Base-by-base conservation (phyloP, 139 green algal species). In the Chlorella sp. region DNA sequence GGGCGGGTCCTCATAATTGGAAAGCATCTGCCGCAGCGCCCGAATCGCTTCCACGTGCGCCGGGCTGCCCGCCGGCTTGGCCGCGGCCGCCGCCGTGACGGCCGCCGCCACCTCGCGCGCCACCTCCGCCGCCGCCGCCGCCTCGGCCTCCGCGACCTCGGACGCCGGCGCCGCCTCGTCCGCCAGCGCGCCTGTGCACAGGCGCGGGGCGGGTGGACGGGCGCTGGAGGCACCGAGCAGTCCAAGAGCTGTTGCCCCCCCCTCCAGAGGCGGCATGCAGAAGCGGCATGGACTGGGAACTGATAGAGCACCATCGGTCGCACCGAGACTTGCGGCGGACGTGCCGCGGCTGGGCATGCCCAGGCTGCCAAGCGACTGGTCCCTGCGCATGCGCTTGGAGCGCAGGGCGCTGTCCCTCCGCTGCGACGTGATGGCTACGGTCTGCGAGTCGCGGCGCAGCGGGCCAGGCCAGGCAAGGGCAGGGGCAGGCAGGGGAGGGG, bases 351-450 rank as follows among this genome's bases (percentile, higher is more conserved):
- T 73, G 19, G 67, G 48, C 31, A 36, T 8, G 5, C 60, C 60
- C 42, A 83, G 50, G 31, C 61, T 76, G 40, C 62, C 61, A 14
- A 69, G 40, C 12, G 62, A 76, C 23, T 63, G 38, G 33, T 84
- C 79, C 23, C 79, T 63, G 29, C 76, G 77, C 63, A 84, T 55
- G 4, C 79, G 60, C 59, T 84, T 84, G 46, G 40, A 36, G 40
- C 63, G 48, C 50, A 79, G 63, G n/a, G 73, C 15, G 35, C 31
- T 55, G 12, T 79, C 73, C 40, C 68, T 66, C 48, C 51, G 64
- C 73, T 79, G 63, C 0, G 40, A 33, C 31, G 63, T 55, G 31
- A 79, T 50, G n/a, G 62, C 62, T 21, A 66, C 63, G 8, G 63
- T 79, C 73, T 79, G 63, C 31, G n/a, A n/a, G 50, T 8, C 41